phyloP scores from a whole-genome alignment of 2,329 filamentous ascomycete genomes.

The Metarhizium rileyi region DNA sequence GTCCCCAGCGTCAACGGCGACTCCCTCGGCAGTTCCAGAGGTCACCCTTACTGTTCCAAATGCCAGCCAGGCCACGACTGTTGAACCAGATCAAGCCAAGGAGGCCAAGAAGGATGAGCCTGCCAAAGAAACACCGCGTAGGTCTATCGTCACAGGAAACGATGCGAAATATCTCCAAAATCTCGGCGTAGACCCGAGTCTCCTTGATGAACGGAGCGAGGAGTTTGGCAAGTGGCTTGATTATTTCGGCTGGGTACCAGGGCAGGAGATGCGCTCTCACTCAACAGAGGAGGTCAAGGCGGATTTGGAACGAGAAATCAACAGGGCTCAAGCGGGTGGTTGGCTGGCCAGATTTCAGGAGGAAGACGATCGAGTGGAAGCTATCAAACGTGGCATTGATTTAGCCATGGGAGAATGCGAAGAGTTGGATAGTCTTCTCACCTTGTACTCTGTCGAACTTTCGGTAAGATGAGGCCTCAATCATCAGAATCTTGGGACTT shows the following conservation, averaged over 20 bases:
- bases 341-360: constrained; percentile 80
- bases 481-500: not conserved
- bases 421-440: constrained; percentile 87
- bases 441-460: constrained; percentile 88
- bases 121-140: constrained; percentile 40
- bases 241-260: constrained; percentile 80
- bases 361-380: constrained; percentile 81
- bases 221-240: constrained; percentile 78
- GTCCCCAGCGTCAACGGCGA: not conserved
- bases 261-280: constrained; percentile 62
- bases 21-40: constrained; percentile 33
- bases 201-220: constrained; percentile 67
- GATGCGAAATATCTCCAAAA: constrained; percentile 69
- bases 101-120: constrained; percentile 19
- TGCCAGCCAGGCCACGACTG: constrained; percentile 28
- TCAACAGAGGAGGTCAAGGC: constrained; percentile 72
- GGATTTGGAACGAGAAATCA: constrained; percentile 79
- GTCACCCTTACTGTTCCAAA: constrained; percentile 47
- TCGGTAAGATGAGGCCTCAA: constrained; percentile 48
- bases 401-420: constrained; percentile 90
- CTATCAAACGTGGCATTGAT: constrained; percentile 79
- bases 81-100: constrained; percentile 20
- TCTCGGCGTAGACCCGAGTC: constrained; percentile 64
- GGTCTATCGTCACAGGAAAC: constrained; percentile 58
- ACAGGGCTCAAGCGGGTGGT: constrained; percentile 82